A percentile compares a stretch with the other conserved stretches of the same genome.
phyloP scores from a whole-genome alignment of 2,329 filamentous ascomycete species.

The Fusarium gaditjirri region DNA sequence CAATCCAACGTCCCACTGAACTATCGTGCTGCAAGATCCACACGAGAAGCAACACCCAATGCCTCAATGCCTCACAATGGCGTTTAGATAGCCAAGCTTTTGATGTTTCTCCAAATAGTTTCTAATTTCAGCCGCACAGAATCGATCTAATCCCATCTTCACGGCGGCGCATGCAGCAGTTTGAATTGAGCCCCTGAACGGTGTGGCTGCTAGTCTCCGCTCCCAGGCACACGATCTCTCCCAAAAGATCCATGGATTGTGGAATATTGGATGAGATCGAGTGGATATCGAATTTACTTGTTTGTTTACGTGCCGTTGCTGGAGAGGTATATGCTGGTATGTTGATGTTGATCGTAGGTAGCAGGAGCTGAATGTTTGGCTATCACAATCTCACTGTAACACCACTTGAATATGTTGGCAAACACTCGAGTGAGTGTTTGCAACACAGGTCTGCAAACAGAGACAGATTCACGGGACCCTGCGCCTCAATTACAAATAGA shows the following conservation, averaged over 20 bases:
- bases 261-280: slow-evolving; percentile 15
- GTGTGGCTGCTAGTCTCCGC: slow-evolving; percentile 36
- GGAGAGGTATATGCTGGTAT: background rate
- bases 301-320: slow-evolving; percentile 2
- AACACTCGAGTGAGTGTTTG: background rate
- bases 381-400: background rate
- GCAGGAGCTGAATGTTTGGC: background rate
- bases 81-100: slow-evolving; percentile 12
- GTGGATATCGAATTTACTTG: slow-evolving; percentile 25
- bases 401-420: background rate
- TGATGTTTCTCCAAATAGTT: slow-evolving; percentile 1
- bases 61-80: background rate
- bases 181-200: slow-evolving; percentile 33
- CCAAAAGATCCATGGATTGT: background rate
- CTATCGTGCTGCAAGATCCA: slow-evolving; percentile 1
- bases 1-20: slow-evolving; percentile 22
- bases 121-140: slow-evolving; percentile 9
- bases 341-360: background rate
- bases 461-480: background rate
- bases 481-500: background rate
- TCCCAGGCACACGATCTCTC: slow-evolving; percentile 25
- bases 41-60: background rate
- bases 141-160: background rate
- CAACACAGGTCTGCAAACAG: background rate
- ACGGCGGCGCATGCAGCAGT: slow-evolving; percentile 9